Evolutionary conservation across 257 asterid genomes (phyloP).

Genomic region (Lycium ferocissimum): DNA sequence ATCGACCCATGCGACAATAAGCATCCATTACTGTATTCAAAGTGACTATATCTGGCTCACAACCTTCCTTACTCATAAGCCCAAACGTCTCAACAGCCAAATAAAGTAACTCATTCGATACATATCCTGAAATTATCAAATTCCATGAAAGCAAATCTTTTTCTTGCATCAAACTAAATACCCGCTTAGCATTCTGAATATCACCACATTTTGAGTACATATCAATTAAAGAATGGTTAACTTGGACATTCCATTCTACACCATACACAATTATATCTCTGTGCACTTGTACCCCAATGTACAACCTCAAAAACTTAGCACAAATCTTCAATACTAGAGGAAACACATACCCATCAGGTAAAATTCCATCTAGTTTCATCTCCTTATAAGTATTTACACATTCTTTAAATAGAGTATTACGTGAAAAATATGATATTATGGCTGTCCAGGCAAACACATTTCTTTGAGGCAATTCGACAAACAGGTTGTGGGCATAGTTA

Average conservation of each 20-base stretch:
- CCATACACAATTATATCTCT: slow-evolving; percentile 46
- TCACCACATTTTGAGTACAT: slow-evolving; percentile 52
- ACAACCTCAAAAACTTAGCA: slow-evolving; percentile 23
- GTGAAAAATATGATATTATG: slow-evolving; percentile 41
- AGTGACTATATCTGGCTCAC: slow-evolving; percentile 49
- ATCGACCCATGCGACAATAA: slow-evolving; percentile 50
- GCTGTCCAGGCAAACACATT: slow-evolving; percentile 53
- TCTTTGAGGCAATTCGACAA: slow-evolving; percentile 47
- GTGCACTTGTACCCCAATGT: slow-evolving; percentile 45
- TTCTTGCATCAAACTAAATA: slow-evolving; percentile 44
- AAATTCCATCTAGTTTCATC: slow-evolving; percentile 41
- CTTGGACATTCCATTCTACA: slow-evolving; percentile 36
- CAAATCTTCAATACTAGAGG: slow-evolving; percentile 44
- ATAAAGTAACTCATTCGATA: slow-evolving; percentile 38
- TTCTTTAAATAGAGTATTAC: slow-evolving; percentile 37
- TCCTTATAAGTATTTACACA: slow-evolving; percentile 40
- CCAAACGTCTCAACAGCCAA: slow-evolving; percentile 43
- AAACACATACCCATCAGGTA: slow-evolving; percentile 49
- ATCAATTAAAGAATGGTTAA: slow-evolving; percentile 47
- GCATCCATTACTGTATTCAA: slow-evolving; percentile 51
- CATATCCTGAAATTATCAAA: slow-evolving; percentile 47
- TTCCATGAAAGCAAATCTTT: slow-evolving; percentile 50
- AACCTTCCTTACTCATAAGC: slow-evolving; percentile 41
- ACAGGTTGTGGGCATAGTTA: slow-evolving; percentile 39
- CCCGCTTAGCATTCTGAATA: slow-evolving; percentile 37